These are phyloP conservation scores for Massarina eburnea DNA, from an alignment of 2,329 filamentous ascomycete species.

Conservation along the genomic window DNA sequence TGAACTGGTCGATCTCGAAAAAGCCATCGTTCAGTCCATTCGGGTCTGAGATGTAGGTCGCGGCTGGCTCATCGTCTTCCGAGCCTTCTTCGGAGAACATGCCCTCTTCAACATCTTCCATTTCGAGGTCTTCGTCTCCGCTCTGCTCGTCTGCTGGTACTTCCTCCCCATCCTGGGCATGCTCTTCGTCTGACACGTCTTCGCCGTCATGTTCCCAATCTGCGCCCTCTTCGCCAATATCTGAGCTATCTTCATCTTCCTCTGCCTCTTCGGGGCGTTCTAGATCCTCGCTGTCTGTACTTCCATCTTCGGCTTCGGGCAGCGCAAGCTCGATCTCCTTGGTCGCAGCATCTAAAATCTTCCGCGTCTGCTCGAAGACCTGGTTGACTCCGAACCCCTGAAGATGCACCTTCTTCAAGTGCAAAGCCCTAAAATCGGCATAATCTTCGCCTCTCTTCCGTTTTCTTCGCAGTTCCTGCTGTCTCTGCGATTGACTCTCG, in stretches of 20 bases:
- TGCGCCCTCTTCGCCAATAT: constrained; percentile 35
- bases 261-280: constrained; percentile 39
- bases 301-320: constrained; percentile 33
- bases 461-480: constrained; percentile 72
- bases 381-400: constrained; percentile 86
- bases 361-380: constrained; percentile 90
- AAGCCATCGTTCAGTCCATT: constrained; percentile 95
- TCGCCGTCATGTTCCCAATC: constrained; percentile 25
- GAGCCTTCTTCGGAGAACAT: constrained; percentile 44
- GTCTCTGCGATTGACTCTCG: constrained; percentile 68
- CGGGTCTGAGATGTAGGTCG: constrained; percentile 69
- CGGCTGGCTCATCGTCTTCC: constrained; percentile 47
- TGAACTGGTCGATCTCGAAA: constrained; percentile 97
- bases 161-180: constrained; percentile 33
- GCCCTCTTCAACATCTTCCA: constrained; percentile 37
- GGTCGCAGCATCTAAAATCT: constrained; percentile 71
- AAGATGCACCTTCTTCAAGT: constrained; percentile 79
- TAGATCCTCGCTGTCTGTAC: constrained; percentile 32
- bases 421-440: constrained; percentile 59
- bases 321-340: constrained; percentile 56
- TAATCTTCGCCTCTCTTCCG: constrained; percentile 66
- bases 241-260: constrained; percentile 28
- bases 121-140: constrained; percentile 31
- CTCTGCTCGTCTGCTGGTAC: constrained; percentile 34
- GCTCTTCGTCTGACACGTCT: constrained; percentile 32